Percentiles rank a stretch among this genome's conserved stretches.
phyloP scores from a whole-genome alignment of 306 rosid species.

The Fragaria nilgerrensis region DNA sequence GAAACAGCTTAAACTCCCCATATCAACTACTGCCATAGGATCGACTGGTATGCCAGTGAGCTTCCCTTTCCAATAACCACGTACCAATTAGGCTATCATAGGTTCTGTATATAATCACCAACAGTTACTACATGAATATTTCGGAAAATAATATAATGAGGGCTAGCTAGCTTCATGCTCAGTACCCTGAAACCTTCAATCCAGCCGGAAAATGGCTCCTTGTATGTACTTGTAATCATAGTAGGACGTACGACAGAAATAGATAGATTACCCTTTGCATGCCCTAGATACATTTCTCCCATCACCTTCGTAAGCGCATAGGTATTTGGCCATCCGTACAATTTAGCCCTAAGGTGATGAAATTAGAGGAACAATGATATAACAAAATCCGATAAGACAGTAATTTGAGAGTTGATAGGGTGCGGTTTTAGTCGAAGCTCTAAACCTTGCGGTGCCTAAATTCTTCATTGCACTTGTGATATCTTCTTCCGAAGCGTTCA shows the following conservation, averaged over 20 bases:
- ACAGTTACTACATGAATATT: too few species aligned
- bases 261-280: conserved; percentile 17
- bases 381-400: too few species aligned
- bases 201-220: conserved; percentile 49
- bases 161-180: too few species aligned
- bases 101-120: conserved; percentile 28
- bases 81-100: conserved; percentile 25
- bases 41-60: conserved; percentile 23
- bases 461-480: conserved; percentile 30
- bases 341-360: conserved; percentile 24
- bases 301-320: conserved; percentile 44
- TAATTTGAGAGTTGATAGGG: too few species aligned
- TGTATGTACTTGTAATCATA: conserved; percentile 20
- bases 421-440: too few species aligned
- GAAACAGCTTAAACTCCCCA: conserved; percentile 22
- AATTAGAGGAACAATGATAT: too few species aligned
- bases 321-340: conserved; percentile 46
- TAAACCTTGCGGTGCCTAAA: conserved; percentile 34
- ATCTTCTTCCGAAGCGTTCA: not conserved
- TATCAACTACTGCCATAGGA: conserved; percentile 35
- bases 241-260: conserved; percentile 32
- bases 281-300: conserved; percentile 43
- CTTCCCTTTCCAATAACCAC: conserved; percentile 37
- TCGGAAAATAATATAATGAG: too few species aligned
- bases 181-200: conserved; percentile 38